Evolutionary conservation across 345 rosid genomes (phyloP), one percentile per base, ranked within the genome.

Genomic region (Heritiera littoralis): DNA sequence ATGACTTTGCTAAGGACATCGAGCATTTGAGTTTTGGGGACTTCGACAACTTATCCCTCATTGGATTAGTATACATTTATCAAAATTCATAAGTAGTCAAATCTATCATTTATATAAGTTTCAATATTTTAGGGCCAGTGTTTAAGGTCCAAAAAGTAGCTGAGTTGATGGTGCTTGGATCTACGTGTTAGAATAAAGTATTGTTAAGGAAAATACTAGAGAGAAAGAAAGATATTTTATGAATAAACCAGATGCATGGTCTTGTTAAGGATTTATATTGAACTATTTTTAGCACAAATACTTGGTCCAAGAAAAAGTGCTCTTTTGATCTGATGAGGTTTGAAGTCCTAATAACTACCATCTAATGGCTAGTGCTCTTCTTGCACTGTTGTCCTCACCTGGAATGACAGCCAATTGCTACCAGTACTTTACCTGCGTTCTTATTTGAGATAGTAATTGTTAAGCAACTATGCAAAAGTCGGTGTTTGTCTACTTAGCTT

Each of bases 391-490:
- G 18, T 68, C 30, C 52, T 41, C 23, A 5, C 52, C 72, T 68
- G 17, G 20, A 66, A 40, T 30, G 15, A 41, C 51, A 3, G 32
- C 52, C 5, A n/a, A 32, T 66, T 66, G n/a, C 52, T 67, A 67
- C 72, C 52, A 4, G 32, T 43, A 43, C 32, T 67, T 67, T 17
- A 41, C 15, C 72, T 18, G 32, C 15, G 51, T 9, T 43, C 51
- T 14, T 43, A n/a, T 67, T 67, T 67, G 51, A 66, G 72, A 66
- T 66, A 12, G 20, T 43, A 41, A 41, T 64, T 13, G 20, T n/a
- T 64, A 32, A 63, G n/a, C 28, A 41, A 43, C 51, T n/a, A n/a
- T 40, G 45, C 43, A 66, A 66, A 66, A 66, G 71, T 66, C 28
- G 10, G 54, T 28, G 6, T 17, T 41, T 66, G 49, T 41, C 28